A percentile compares a stretch with the other conserved stretches of the same genome.
Evolutionary conservation across 371 early-diverging fungal species (phyloP).

Genomic region (Circinella umbellata): DNA sequence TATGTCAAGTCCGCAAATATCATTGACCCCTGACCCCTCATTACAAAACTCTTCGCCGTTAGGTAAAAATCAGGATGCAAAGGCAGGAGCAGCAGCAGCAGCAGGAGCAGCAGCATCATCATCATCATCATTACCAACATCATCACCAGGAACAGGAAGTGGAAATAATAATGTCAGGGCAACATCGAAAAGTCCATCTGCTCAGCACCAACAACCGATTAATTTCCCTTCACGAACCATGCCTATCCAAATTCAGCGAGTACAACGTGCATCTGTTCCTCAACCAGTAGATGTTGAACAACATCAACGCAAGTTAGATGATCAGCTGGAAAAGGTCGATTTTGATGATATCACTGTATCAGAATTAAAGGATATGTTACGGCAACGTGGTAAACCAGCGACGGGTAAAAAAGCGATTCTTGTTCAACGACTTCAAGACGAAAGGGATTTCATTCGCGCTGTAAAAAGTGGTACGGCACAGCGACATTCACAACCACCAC

Average conservation of each 20-base stretch:
- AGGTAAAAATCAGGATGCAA: background rate
- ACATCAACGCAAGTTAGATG: constrained; percentile 63
- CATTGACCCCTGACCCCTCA: constrained; percentile 3
- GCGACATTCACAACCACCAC: constrained; percentile 32
- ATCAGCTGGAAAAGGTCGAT: constrained; percentile 66
- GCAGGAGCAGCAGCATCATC: background rate
- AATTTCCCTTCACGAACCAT: constrained; percentile 33
- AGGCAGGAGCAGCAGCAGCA: background rate
- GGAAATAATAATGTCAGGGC: background rate
- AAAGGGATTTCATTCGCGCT: constrained; percentile 40
- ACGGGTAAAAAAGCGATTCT: constrained; percentile 75
- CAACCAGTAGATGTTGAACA: constrained; percentile 52
- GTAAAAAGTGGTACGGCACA: constrained; percentile 22
- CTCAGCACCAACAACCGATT: background rate
- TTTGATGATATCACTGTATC: constrained; percentile 81
- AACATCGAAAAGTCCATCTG: constrained; percentile 10
- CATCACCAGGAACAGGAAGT: constrained; percentile 1
- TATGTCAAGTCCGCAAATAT: constrained; percentile 7
- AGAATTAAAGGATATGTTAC: constrained; percentile 77
- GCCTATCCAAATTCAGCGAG: constrained; percentile 35
- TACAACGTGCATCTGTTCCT: constrained; percentile 16
- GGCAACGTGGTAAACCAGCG: constrained; percentile 72
- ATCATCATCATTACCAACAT: constrained; percentile 5
- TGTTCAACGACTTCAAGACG: constrained; percentile 32
- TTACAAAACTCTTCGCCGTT: background rate